These are phyloP conservation scores for Bertia moriformis DNA, from an alignment of 2,329 filamentous ascomycete species.

Conservation along the genomic window DNA sequence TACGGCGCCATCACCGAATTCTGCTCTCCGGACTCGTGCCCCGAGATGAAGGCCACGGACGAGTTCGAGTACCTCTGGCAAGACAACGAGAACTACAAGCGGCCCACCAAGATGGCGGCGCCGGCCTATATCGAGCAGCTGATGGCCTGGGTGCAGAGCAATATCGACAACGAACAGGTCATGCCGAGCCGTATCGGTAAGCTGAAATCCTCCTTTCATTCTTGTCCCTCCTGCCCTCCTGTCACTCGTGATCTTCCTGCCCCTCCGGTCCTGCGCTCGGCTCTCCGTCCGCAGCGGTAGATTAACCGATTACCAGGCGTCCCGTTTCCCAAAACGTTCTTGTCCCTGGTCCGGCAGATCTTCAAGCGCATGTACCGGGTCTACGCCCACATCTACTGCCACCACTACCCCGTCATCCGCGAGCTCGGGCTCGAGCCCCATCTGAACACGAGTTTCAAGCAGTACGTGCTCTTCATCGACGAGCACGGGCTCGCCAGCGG, in stretches of 20 bases:
- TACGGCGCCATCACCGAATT: constrained; percentile 99
- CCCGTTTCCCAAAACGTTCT: constrained; percentile 86
- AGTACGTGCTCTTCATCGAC: constrained; percentile 96
- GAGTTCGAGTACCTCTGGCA: constrained; percentile 99
- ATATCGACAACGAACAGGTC: constrained; percentile 87
- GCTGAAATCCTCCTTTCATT: neutral
- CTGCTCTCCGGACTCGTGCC: constrained; percentile 90
- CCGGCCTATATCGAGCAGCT: constrained; percentile 96
- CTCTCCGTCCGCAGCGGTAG: constrained; percentile 3
- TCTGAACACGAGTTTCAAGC: constrained; percentile 98
- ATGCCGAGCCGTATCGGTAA: constrained; percentile 80
- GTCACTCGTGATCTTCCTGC: too few species aligned
- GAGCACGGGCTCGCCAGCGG: constrained; percentile 85
- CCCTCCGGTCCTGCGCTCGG: too few species aligned
- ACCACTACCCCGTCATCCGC: constrained; percentile 93
- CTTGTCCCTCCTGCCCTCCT: too few species aligned
- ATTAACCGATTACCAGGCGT: constrained; percentile 41
- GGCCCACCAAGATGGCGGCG: constrained; percentile 93
- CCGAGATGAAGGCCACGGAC: constrained; percentile 99
- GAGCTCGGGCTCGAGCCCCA: constrained; percentile 92
- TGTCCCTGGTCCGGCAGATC: constrained; percentile 76
- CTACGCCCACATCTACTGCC: constrained; percentile 98
- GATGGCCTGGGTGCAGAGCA: constrained; percentile 91
- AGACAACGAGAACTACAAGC: constrained; percentile 83
- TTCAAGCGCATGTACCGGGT: constrained; percentile 99